These are phyloP conservation scores for Coriaria nepalensis DNA, from an alignment of 306 rosid genomes.

Conservation along the genomic window DNA sequence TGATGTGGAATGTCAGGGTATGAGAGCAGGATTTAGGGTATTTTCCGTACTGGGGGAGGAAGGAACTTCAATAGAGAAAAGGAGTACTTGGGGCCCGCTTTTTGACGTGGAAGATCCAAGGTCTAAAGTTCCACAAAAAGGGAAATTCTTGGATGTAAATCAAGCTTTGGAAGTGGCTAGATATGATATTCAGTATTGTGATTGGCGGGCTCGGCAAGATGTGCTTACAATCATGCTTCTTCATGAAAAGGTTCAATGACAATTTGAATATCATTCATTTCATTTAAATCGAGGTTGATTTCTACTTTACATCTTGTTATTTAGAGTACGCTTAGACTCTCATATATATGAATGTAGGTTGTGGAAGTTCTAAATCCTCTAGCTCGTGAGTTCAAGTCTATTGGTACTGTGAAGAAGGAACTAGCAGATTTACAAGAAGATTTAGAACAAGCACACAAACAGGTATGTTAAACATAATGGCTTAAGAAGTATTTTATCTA, in stretches of 20 bases:
- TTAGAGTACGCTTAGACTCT: constrained; percentile 2
- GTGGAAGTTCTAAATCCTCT: constrained; percentile 79
- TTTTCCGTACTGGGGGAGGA: constrained; percentile 65
- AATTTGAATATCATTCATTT: neutral
- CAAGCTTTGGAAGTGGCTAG: constrained; percentile 91
- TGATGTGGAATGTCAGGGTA: constrained; percentile 43
- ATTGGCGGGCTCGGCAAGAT: constrained; percentile 99
- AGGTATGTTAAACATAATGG: constrained; percentile 27
- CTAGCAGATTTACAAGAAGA: constrained; percentile 86
- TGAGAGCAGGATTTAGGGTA: constrained; percentile 57
- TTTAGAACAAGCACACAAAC: constrained; percentile 68
- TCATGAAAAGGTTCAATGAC: constrained; percentile 67
- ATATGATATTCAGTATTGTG: constrained; percentile 74
- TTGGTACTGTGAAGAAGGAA: constrained; percentile 85
- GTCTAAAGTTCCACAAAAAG: constrained; percentile 55
- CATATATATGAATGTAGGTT: constrained; percentile 22
- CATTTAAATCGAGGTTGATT: neutral
- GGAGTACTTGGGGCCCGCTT: constrained; percentile 65
- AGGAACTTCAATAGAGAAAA: constrained; percentile 39
- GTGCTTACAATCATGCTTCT: constrained; percentile 89
- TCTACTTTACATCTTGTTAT: neutral
- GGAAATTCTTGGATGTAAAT: constrained; percentile 60
- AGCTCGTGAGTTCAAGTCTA: constrained; percentile 82
- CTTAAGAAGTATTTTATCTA: neutral
- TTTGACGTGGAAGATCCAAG: constrained; percentile 98